Percentiles rank a stretch among this genome's conserved stretches.
These are phyloP conservation scores for Cercospora sp. DNA, from an alignment of 2,329 filamentous ascomycete species.

Conservation along the genomic window DNA sequence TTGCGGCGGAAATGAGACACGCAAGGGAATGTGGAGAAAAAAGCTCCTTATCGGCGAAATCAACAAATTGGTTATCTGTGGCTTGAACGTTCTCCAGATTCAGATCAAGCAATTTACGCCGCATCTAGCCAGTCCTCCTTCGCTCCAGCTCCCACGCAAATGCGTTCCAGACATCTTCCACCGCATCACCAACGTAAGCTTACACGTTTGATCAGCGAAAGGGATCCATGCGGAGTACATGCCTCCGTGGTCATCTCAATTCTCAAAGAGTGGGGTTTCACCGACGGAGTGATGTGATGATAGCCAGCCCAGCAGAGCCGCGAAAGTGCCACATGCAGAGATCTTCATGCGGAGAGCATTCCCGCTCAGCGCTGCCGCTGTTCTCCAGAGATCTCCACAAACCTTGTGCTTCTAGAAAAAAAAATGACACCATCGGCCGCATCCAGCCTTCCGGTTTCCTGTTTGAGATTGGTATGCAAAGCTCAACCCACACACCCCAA, in stretches of 20 bases:
- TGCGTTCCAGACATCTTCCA: background rate
- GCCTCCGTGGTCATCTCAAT: background rate
- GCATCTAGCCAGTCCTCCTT: background rate
- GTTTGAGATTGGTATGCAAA: background rate
- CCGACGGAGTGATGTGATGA: background rate
- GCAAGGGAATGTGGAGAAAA: background rate
- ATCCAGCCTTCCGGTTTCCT: slow-evolving; percentile 11
- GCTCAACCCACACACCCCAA: background rate
- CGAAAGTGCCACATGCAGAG: background rate
- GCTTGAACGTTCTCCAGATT: background rate
- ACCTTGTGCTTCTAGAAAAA: background rate
- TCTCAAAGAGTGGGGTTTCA: background rate
- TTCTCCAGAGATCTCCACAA: background rate
- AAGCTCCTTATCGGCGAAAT: background rate
- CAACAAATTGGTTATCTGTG: background rate
- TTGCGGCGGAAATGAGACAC: background rate
- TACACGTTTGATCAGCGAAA: background rate
- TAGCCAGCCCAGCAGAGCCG: background rate
- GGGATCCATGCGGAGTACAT: background rate
- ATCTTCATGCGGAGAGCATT: background rate
- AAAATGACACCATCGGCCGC: slow-evolving; percentile 6
- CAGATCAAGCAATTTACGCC: background rate
- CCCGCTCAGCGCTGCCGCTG: background rate
- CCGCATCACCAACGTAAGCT: background rate
- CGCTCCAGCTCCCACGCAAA: background rate